phyloP scores from a whole-genome alignment of 441 rosid species.

The Adansonia gregorii region DNA sequence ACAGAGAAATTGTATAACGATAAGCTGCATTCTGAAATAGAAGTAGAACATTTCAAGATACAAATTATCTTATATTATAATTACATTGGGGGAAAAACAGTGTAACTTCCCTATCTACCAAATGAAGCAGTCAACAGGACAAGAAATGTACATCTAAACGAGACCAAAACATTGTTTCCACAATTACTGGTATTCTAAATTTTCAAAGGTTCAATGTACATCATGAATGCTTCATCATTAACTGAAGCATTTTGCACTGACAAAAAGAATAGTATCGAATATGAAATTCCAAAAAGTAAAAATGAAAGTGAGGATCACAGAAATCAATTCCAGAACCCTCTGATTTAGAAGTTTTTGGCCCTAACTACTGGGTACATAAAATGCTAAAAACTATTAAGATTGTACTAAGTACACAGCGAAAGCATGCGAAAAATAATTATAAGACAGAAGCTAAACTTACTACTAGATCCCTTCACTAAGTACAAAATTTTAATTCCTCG shows the following conservation, averaged over 20 bases:
- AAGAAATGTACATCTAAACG: background rate
- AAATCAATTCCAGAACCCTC: slow-evolving; percentile 3
- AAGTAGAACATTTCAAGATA: slow-evolving; percentile 38
- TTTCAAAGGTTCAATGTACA: background rate
- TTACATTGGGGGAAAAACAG: background rate
- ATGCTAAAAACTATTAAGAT: background rate
- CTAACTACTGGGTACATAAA: background rate
- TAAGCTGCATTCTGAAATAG: slow-evolving; percentile 42
- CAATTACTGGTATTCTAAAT: background rate
- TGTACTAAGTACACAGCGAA: background rate
- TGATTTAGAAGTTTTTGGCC: background rate
- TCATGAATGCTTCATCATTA: background rate
- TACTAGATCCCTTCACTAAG: background rate
- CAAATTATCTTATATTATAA: slow-evolving; percentile 19
- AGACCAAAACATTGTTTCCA: background rate
- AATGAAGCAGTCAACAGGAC: background rate
- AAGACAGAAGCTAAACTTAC: background rate
- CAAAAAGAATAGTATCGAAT: background rate
- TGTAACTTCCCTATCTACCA: background rate
- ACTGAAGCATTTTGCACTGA: background rate
- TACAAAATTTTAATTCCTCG: background rate
- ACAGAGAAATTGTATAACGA: slow-evolving; percentile 47
- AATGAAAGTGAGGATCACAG: background rate
- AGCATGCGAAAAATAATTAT: background rate
- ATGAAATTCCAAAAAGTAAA: background rate